These are phyloP conservation scores for Paragyromitra xinjiangensis DNA, from an alignment of 495 filamentous ascomycete genomes.

Conservation along the genomic window DNA sequence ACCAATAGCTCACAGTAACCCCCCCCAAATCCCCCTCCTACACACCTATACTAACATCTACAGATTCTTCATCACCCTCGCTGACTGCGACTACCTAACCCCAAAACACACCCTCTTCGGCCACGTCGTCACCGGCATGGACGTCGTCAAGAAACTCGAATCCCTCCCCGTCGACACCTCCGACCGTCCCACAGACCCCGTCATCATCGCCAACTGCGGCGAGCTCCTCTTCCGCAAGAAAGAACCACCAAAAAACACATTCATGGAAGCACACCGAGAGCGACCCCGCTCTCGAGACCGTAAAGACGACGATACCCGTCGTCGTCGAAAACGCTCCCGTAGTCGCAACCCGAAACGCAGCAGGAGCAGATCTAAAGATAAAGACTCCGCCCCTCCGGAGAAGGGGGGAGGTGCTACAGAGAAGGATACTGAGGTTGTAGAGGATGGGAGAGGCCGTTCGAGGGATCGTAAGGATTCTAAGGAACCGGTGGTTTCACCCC, in stretches of 20 bases:
- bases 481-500: not conserved
- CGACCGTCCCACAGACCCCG: constrained; percentile 58
- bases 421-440: not conserved
- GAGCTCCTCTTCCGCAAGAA: constrained; percentile 58
- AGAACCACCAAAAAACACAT: constrained; percentile 11
- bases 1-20: constrained; percentile 61
- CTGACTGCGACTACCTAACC: constrained; percentile 60
- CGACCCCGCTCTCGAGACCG: constrained; percentile 36
- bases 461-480: not conserved
- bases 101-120: constrained; percentile 62
- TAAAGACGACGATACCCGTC: constrained; percentile 18
- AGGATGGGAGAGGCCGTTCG: not conserved
- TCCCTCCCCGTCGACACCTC: constrained; percentile 58
- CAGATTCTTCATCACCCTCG: constrained; percentile 63
- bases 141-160: constrained; percentile 57
- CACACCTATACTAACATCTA: not conserved
- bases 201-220: constrained; percentile 60
- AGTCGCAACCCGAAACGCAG: constrained; percentile 11
- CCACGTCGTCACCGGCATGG: constrained; percentile 59
- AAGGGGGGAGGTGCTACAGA: not conserved
- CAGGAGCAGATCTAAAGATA: constrained; percentile 31
- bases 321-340: constrained; percentile 18
- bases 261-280: constrained; percentile 18
- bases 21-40: constrained; percentile 6
- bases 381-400: not conserved